These are phyloP conservation scores for Mycena maculata DNA, from an alignment of 768 basidiomycete species.

Conservation along the genomic window DNA sequence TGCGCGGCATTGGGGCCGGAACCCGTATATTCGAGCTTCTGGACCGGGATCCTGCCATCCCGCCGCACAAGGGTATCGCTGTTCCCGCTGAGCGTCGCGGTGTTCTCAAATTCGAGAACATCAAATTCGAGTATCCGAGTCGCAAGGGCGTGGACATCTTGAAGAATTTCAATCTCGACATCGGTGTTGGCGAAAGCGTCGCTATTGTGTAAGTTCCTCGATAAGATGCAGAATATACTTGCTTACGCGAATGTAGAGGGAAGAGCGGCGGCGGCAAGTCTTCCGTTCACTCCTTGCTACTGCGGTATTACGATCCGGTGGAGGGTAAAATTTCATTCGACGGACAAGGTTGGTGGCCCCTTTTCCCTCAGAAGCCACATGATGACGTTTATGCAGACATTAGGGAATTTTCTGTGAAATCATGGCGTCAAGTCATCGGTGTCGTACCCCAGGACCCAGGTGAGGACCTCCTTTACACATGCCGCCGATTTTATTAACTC, in stretches of 20 bases:
- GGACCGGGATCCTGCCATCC: slow-evolving; percentile 82
- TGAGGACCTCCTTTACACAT: too few species aligned
- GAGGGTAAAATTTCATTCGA: slow-evolving; percentile 86
- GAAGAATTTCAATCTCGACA: slow-evolving; percentile 83
- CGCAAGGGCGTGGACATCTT: slow-evolving; percentile 84
- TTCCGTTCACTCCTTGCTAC: slow-evolving; percentile 86
- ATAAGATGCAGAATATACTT: not conserved
- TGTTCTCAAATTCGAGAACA: slow-evolving; percentile 81
- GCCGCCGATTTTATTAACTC: too few species aligned
- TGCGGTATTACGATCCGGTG: slow-evolving; percentile 92
- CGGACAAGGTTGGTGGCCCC: slow-evolving; percentile 73
- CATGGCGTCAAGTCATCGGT: slow-evolving; percentile 90
- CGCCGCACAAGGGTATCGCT: slow-evolving; percentile 68
- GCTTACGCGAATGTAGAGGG: slow-evolving; percentile 62
- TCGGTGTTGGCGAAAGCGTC: slow-evolving; percentile 87
- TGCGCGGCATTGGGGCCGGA: slow-evolving; percentile 96
- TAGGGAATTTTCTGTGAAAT: slow-evolving; percentile 82
- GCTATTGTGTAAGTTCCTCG: slow-evolving; percentile 84
- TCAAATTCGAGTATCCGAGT: slow-evolving; percentile 91
- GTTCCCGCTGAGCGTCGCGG: slow-evolving; percentile 72
- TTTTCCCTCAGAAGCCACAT: not conserved
- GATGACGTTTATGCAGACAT: slow-evolving; percentile 67
- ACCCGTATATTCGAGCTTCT: slow-evolving; percentile 94
- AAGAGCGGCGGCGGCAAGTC: slow-evolving; percentile 96
- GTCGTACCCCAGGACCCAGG: slow-evolving; percentile 97